Conservation (phyloP, 768 basidiomycete species). For the Russula sp. region DNA sequence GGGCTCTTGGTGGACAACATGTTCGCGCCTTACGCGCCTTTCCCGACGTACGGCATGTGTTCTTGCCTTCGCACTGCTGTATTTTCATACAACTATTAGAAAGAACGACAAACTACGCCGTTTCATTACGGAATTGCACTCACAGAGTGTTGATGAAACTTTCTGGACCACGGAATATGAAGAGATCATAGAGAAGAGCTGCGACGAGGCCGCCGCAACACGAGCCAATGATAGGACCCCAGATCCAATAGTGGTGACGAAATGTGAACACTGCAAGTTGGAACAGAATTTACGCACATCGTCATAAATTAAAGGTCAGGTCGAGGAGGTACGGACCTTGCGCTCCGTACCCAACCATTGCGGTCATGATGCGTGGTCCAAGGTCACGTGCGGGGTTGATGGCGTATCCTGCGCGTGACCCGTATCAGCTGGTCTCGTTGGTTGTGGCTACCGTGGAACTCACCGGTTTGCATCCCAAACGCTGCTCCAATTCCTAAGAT, state of each 20-base stretch:
- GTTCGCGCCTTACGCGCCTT: neutral
- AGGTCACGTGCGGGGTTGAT: constrained; percentile 72
- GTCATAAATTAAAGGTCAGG: neutral
- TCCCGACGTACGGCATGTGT: neutral
- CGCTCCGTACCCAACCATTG: constrained; percentile 70
- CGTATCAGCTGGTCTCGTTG: constrained; percentile 2
- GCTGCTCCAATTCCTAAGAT: constrained; percentile 55
- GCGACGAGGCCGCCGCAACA: constrained; percentile 58
- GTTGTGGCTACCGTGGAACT: neutral
- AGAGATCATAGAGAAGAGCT: constrained; percentile 54
- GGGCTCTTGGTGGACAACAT: neutral
- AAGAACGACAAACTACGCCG: neutral
- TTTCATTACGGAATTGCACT: constrained; percentile 28
- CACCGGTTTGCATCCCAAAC: constrained; percentile 58
- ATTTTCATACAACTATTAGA: neutral
- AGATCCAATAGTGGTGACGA: constrained; percentile 67
- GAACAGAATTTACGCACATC: neutral
- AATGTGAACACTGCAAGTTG: constrained; percentile 40
- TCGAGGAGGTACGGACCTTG: constrained; percentile 35
- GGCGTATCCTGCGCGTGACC: constrained; percentile 46
- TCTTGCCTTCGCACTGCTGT: neutral
- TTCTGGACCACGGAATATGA: constrained; percentile 56
- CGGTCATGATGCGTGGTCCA: constrained; percentile 63
- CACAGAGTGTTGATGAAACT: constrained; percentile 55
- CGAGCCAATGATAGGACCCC: constrained; percentile 61